Base-by-base conservation (phyloP, 2,329 filamentous ascomycete genomes). In the Xylogone sp. region DNA sequence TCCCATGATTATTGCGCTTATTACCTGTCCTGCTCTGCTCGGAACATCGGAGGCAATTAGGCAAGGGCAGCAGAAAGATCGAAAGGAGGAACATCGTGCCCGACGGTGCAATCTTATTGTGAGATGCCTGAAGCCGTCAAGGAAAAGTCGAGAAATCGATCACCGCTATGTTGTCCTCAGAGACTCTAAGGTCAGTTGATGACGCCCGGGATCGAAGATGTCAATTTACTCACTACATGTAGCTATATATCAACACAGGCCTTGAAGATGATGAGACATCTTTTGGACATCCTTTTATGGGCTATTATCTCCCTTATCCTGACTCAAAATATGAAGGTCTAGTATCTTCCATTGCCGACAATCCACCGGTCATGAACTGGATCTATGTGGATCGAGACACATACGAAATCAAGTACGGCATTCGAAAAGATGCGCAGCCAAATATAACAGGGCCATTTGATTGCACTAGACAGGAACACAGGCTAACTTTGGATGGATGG, bases 381-480 rank as follows among this genome's bases (percentile, higher is more conserved):
- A 75, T 87, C 10, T 87, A 84, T 60, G 75, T 80, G 13, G 81
- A 87, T 61, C 74, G 71, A 43, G 65, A 77, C 4, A 85, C 82
- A 0, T 70, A 79, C 44, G 76, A 83, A 61, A 56, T 86, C 16
- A 79, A 76, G 54, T 84, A 84, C 62, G 81, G 81, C n/a, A 84
- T 84, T 29, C 82, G 88, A 42, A 84, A 83, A 47, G 84, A 87
- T 53, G 90, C 87, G 42, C 75, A 86, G 22, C 78, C 75, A 21
- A 87, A 95, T 67, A 74, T 86, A 55, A 82, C 92, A 46, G 90
- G 89, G 12, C 85, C 87, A 7, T 96, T 87, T 83, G 75, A 79
- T 61, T 78, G 75, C 62, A 79, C 76, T 2, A 68, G 74, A 42
- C 74, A 78, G 61, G 76, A 80, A 58, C 70, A 72, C 12, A 71